A percentile compares a stretch with the other conserved stretches of the same genome.
Evolutionary conservation across 2,329 filamentous ascomycete genomes (phyloP).

Genomic region (Colletotrichum noveboracense): DNA sequence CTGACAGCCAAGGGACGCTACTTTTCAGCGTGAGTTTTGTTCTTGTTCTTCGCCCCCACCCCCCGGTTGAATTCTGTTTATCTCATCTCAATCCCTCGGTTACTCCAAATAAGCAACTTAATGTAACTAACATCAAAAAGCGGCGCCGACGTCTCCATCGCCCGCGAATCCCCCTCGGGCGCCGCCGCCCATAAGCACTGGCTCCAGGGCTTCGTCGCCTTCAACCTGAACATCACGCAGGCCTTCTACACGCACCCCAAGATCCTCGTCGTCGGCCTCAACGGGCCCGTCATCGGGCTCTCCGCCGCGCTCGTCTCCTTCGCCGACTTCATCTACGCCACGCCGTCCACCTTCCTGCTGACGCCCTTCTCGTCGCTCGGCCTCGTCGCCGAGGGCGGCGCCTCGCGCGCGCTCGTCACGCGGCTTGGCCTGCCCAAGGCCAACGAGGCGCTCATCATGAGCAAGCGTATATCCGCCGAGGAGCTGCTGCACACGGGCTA

Average conservation of each 20-base stretch:
- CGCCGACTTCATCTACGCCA: constrained; percentile 91
- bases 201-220: constrained; percentile 75
- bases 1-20: constrained; percentile 81
- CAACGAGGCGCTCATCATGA: constrained; percentile 94
- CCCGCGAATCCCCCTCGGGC: constrained; percentile 45
- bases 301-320: constrained; percentile 83
- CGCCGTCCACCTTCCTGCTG: constrained; percentile 82
- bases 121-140: constrained; percentile 45
- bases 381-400: constrained; percentile 87
- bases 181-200: constrained; percentile 54
- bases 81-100: neutral
- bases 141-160: constrained; percentile 77
- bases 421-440: constrained; percentile 81
- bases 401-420: constrained; percentile 78
- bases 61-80: neutral
- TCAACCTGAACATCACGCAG: constrained; percentile 89
- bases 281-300: constrained; percentile 89
- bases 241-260: constrained; percentile 95
- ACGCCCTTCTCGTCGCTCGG: constrained; percentile 92
- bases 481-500: constrained; percentile 81
- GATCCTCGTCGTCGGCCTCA: constrained; percentile 88
- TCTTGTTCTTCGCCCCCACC: neutral
- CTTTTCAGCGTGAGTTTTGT: constrained; percentile 80
- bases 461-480: constrained; percentile 73
- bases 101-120: neutral